Evolutionary conservation across 331 rosid genomes (phyloP), one percentile per base, ranked within the genome.

Genomic region (Malus hybrid): DNA sequence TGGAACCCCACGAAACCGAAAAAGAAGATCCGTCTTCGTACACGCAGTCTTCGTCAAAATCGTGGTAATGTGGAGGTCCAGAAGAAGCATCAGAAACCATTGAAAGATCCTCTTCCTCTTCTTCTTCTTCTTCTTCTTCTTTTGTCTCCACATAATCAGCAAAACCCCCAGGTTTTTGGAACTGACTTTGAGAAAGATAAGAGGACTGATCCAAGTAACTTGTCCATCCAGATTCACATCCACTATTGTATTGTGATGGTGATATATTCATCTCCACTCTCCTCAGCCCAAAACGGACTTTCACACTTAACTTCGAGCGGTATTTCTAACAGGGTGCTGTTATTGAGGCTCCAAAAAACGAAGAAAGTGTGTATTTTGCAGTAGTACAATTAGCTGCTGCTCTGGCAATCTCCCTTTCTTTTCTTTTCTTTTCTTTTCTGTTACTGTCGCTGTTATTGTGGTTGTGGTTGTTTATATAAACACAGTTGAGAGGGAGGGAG

Each of bases 1-100:
- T 50, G 32, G 83, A 61, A 78, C 80, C 83, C 52, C 89, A 70
- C 57, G 88, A 80, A 77, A 79, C 63, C 57, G 78, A 66, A 18
- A 62, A 67, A 46, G 85, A 76, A 67, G 74, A 71, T 61, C 90
- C 88, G 69, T 86, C 77, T 80, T 83, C 85, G 73, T 57, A 73
- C 54, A 72, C 79, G 62, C 75, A 78, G 19, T 88, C 85, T 61
- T 85, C 86, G 27, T 84, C 84, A 15, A 79, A 85, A 8, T 90
- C 89, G 69, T 73, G 79, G 78, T 83, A 86, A 70, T 88, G 90
- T 29, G 97, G 96, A 74, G 96, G 98, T 29, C 98, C 97, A 72
- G 98, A 93, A 67, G 98, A 93, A 80, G 98, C 98, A 81, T 93
- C 98, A 67, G 98, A 93, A 65, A 93, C 87, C 96, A 93, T 91